A percentile compares a stretch with the other conserved stretches of the same genome.
phyloP scores from a whole-genome alignment of 768 basidiomycete genomes.

The Suillus cothurnatus region DNA sequence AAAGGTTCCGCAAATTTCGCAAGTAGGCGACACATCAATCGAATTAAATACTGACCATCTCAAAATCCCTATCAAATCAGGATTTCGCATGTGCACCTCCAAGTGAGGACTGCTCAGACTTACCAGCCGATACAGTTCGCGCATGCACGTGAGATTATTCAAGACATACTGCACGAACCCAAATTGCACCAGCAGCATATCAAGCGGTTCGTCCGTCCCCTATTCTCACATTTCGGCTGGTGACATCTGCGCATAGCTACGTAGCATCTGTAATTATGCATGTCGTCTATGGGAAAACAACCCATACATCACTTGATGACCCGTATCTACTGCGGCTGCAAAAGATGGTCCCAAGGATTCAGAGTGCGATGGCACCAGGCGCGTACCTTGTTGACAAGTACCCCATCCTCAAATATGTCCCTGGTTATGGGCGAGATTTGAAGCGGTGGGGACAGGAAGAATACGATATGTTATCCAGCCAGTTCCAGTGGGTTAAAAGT shows the following conservation, averaged over 20 bases:
- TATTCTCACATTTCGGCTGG: not conserved
- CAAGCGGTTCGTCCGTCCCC: constrained; percentile 44
- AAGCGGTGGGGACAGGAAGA: constrained; percentile 57
- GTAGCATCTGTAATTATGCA: constrained; percentile 29
- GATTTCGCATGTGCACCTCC: constrained; percentile 55
- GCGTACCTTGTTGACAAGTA: constrained; percentile 37
- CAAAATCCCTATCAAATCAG: constrained; percentile 25
- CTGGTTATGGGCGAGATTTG: constrained; percentile 61
- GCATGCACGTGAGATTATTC: constrained; percentile 29
- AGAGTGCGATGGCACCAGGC: constrained; percentile 34
- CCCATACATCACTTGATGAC: constrained; percentile 18
- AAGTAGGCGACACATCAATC: constrained; percentile 34
- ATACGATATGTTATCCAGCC: constrained; percentile 48
- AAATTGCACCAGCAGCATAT: constrained; percentile 25
- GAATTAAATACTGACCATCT: constrained; percentile 8
- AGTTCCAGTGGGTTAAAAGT: constrained; percentile 45
- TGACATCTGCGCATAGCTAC: constrained; percentile 18
- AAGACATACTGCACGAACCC: constrained; percentile 26
- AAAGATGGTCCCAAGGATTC: constrained; percentile 30
- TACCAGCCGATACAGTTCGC: constrained; percentile 50
- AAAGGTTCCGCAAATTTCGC: constrained; percentile 60
- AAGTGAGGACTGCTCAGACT: constrained; percentile 45
- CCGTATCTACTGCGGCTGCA: constrained; percentile 31
- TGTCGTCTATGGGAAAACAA: constrained; percentile 31
- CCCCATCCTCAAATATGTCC: constrained; percentile 48